phyloP scores from a whole-genome alignment of 2,329 filamentous ascomycete genomes.

The Madurella mycetomatis region DNA sequence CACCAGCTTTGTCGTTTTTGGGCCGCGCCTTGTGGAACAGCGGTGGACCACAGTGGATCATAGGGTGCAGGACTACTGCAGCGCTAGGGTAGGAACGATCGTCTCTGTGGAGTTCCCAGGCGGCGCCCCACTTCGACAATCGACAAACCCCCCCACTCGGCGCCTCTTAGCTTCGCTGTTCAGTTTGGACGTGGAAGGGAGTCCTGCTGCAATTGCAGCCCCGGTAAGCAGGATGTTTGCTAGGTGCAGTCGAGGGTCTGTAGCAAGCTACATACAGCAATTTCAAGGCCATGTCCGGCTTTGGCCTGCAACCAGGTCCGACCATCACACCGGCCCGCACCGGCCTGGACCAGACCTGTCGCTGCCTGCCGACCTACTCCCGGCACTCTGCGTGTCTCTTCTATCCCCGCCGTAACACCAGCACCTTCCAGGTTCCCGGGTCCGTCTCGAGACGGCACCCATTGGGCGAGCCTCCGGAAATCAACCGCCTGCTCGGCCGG shows the following conservation, averaged over 20 bases:
- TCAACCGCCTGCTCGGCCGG: neutral
- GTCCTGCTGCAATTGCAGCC: neutral
- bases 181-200: neutral
- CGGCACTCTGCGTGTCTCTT: neutral
- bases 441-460: neutral
- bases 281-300: neutral
- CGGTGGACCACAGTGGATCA: no score
- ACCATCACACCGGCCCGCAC: neutral
- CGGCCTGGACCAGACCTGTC: no score
- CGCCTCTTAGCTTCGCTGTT: neutral
- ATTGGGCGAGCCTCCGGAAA: neutral
- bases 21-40: neutral
- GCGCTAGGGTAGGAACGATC: neutral
- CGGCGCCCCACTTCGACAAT: conserved; percentile 5
- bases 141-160: conserved; percentile 1
- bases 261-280: neutral
- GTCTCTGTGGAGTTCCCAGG: neutral
- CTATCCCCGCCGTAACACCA: conserved; percentile 2
- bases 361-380: neutral
- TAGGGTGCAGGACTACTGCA: neutral
- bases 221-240: neutral
- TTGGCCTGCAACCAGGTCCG: neutral
- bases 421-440: conserved; percentile 1
- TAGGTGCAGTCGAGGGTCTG: neutral
- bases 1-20: neutral